These are phyloP conservation scores for Aspergillus sp. DNA, from an alignment of 2,329 filamentous ascomycete genomes.

Conservation along the genomic window DNA sequence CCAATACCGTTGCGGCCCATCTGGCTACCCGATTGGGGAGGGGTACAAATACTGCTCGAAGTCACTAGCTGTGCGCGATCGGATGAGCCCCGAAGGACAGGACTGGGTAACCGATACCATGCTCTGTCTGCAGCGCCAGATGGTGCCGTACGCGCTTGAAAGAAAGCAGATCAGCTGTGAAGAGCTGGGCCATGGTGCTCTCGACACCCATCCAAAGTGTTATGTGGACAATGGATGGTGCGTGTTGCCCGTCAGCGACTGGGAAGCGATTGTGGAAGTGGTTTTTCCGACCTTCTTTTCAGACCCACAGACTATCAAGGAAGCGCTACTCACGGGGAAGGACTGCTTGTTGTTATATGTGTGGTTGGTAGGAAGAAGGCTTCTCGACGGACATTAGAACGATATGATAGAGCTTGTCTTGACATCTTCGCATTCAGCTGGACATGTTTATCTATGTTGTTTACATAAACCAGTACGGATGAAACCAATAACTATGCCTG, in stretches of 20 bases:
- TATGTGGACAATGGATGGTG: conserved; percentile 23
- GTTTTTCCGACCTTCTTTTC: conserved; percentile 5
- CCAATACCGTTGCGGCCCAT: conserved; percentile 19
- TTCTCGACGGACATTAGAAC: too few relatives aligned
- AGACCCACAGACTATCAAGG: neutral
- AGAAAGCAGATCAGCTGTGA: conserved; percentile 12
- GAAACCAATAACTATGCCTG: too few relatives aligned
- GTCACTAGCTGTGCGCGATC: conserved; percentile 11
- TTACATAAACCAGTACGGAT: too few relatives aligned
- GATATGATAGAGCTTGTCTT: too few relatives aligned
- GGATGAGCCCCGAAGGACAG: conserved; percentile 19
- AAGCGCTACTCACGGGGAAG: neutral
- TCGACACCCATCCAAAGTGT: conserved; percentile 19
- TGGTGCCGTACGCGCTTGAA: conserved; percentile 20
- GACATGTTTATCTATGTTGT: too few relatives aligned
- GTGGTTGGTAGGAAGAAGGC: neutral
- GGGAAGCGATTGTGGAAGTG: conserved; percentile 17
- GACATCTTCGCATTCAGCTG: too few relatives aligned
- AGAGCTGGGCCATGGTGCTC: conserved; percentile 17
- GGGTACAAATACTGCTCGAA: conserved; percentile 26
- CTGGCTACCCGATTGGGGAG: conserved; percentile 31
- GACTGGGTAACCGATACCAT: conserved; percentile 25
- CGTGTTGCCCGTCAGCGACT: conserved; percentile 16
- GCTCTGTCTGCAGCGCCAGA: conserved; percentile 24
- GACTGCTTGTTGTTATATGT: neutral